Evolutionary conservation across 2,329 filamentous ascomycete species (phyloP), one percentile per base, ranked within the genome.

Genomic region (Huntiella moniliformis): DNA sequence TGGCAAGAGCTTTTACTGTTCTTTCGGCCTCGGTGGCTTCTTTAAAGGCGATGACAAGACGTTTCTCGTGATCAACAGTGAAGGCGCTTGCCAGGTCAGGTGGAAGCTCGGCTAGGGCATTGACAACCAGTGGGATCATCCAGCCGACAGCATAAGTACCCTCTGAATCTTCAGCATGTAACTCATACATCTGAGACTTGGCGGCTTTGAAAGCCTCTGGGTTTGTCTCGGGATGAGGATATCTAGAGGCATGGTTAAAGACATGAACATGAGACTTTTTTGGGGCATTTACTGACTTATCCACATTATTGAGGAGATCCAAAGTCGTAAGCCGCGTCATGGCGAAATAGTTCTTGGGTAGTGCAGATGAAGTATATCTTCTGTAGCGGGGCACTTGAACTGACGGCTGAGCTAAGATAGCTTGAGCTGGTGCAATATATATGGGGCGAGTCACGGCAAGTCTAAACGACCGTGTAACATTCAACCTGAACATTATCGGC

Each of bases 201-300:
- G 72, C 62, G 38, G 64, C 60, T 38, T 68, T 62, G 59, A 79
- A 75, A 43, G 65, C 64, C 48, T 69, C 58, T 7, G 73, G 69
- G 52, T 78, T 65, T 46, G 77, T 66, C 46, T 79, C 68, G 47
- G 71, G 68, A 61, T 92, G 84, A 1, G 86, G 86, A 56, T 93
- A 93, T 56, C 82, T 88, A 55, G 4, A 6, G 28, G 31, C 8
- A 1, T 11, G n/a, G 22, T 28, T 28, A 28, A 8, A 28, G 7
- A 28, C 22, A 28, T 7, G 22, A 28, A 13, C 12, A 38, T 11
- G 22, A 8, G 22, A 10, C 10, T 28, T 28, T 28, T 8, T 28
- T 8, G 7, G 7, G 6, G 10, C 22, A 28, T 28, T 8, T 8
- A 28, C 22, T 28, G 7, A 77, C 73, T 58, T 62, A 61, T 77